Conservation (phyloP, 1,284 basidiomycete genomes). For the Cryptococcus sp. region DNA sequence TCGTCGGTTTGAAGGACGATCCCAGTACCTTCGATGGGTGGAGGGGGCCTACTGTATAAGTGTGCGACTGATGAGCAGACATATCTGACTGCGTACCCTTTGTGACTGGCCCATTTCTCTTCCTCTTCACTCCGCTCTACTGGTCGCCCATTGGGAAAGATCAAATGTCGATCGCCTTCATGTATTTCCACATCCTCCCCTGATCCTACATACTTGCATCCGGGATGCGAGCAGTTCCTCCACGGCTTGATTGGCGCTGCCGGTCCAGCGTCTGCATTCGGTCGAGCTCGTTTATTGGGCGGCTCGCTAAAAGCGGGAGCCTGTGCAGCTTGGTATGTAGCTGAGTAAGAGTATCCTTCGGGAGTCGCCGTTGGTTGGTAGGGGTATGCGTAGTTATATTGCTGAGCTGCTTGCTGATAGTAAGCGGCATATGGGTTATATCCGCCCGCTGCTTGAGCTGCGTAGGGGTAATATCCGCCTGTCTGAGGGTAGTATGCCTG, state of each 20-base stretch:
- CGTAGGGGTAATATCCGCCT: constrained; percentile 1
- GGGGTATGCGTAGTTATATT: not conserved
- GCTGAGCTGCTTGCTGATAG: not conserved
- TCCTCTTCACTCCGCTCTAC: constrained; percentile 56
- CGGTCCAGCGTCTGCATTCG: not conserved
- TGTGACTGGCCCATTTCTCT: constrained; percentile 61
- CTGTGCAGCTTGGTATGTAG: constrained; percentile 48
- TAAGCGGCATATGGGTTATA: not conserved
- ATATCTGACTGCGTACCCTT: constrained; percentile 42
- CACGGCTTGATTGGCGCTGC: constrained; percentile 18
- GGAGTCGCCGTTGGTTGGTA: constrained; percentile 48
- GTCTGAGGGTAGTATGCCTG: not conserved
- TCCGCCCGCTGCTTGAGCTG: constrained; percentile 5
- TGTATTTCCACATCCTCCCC: constrained; percentile 71
- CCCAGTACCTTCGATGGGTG: constrained; percentile 76
- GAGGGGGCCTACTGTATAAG: constrained; percentile 16
- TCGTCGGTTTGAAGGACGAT: constrained; percentile 74
- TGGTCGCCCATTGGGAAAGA: constrained; percentile 60
- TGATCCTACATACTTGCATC: constrained; percentile 70
- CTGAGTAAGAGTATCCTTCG: constrained; percentile 58
- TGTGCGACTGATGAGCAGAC: not conserved
- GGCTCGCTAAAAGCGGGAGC: constrained; percentile 3
- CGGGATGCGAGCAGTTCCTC: constrained; percentile 59
- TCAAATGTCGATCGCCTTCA: constrained; percentile 84
- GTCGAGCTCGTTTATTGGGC: constrained; percentile 12